phyloP scores from a whole-genome alignment of 352 stramenopile genomes.

The Pythium coloratum region DNA sequence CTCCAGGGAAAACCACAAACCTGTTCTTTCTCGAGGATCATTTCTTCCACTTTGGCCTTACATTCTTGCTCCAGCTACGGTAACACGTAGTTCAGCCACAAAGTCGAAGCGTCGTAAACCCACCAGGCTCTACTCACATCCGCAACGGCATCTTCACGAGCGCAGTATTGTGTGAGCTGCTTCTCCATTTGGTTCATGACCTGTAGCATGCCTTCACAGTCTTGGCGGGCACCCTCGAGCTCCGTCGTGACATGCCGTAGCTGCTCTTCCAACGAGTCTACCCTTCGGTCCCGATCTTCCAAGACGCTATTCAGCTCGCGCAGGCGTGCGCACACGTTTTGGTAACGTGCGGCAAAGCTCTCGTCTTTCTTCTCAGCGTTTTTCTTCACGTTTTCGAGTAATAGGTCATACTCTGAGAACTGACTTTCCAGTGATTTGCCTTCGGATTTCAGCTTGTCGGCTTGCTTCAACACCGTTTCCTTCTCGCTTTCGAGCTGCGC shows the following conservation, averaged over 20 bases:
- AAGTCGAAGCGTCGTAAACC: not conserved
- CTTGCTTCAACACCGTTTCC: slow-evolving; percentile 40
- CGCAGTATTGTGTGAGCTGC: slow-evolving; percentile 73
- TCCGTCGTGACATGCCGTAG: slow-evolving; percentile 42
- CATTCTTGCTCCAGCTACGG: slow-evolving; percentile 66
- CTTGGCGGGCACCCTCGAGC: slow-evolving; percentile 64
- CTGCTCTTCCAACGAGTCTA: slow-evolving; percentile 58
- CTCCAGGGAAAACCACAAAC: slow-evolving; percentile 17
- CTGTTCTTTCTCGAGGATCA: slow-evolving; percentile 77
- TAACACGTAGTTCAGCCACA: not conserved
- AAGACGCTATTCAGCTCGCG: slow-evolving; percentile 60
- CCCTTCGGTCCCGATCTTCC: slow-evolving; percentile 49
- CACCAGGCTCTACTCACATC: slow-evolving; percentile 40
- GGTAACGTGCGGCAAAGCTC: slow-evolving; percentile 57
- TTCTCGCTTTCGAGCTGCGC: slow-evolving; percentile 66
- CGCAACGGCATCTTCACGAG: slow-evolving; percentile 68
- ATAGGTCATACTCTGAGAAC: slow-evolving; percentile 56
- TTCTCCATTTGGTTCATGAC: slow-evolving; percentile 86
- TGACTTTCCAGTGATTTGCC: slow-evolving; percentile 43
- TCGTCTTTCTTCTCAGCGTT: slow-evolving; percentile 63
- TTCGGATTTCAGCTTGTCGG: slow-evolving; percentile 37
- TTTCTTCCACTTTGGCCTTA: slow-evolving; percentile 67
- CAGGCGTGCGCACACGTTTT: slow-evolving; percentile 66
- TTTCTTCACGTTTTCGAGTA: slow-evolving; percentile 63
- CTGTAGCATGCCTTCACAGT: slow-evolving; percentile 83